Conservation (phyloP, 2,329 filamentous ascomycete genomes). For the Fusarium clavum region DNA sequence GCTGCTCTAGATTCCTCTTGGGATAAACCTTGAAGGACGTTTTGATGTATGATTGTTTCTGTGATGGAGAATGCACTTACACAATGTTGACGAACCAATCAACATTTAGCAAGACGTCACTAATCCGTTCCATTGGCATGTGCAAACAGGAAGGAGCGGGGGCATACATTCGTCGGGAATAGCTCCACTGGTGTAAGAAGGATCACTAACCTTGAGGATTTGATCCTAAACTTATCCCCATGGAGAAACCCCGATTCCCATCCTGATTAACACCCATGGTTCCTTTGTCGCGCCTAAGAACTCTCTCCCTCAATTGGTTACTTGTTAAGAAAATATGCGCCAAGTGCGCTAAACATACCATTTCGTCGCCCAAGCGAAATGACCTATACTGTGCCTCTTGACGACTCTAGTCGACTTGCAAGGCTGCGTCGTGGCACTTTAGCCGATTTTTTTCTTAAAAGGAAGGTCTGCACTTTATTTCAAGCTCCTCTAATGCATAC, state of each 20-base stretch:
- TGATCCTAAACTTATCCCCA: background rate
- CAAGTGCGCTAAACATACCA: background rate
- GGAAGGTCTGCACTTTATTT: background rate
- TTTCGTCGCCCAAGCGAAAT: accelerated
- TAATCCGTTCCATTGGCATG: no score
- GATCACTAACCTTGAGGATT: background rate
- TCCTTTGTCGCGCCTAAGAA: background rate
- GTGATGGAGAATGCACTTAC: no score
- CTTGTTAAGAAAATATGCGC: accelerated
- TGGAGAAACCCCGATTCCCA: background rate
- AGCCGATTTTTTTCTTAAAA: background rate
- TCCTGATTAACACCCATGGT: no score
- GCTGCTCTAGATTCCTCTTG: no score
- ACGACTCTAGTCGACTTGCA: background rate
- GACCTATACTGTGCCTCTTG: background rate
- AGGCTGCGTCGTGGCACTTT: background rate
- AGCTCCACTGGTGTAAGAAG: background rate
- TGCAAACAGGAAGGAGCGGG: no score
- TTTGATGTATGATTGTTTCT: no score
- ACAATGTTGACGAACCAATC: no score
- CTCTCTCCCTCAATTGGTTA: background rate
- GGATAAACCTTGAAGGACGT: no score
- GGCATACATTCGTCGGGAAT: background rate
- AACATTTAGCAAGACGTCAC: no score
- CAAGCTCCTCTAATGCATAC: no score